phyloP scores from a whole-genome alignment of 306 rosid genomes.

The Acacia confusa region DNA sequence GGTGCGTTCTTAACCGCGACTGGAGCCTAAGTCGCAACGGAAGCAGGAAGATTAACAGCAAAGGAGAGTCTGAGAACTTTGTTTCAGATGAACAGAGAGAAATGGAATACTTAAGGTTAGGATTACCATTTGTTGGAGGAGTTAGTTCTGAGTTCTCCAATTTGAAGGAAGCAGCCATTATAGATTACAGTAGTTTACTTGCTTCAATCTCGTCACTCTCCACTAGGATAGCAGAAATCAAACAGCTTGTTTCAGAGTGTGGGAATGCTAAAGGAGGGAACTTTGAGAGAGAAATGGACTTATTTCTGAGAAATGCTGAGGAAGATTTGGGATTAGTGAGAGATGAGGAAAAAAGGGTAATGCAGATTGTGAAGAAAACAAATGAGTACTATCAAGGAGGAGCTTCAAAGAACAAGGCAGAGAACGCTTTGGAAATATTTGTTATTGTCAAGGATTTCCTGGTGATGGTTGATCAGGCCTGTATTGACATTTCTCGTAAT shows the following conservation, averaged over 20 bases:
- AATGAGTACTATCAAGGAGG: slow-evolving; percentile 87
- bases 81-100: slow-evolving; percentile 57
- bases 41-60: slow-evolving; percentile 36
- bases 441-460: slow-evolving; percentile 81
- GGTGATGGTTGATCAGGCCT: slow-evolving; percentile 83
- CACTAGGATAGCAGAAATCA: slow-evolving; percentile 39
- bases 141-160: slow-evolving; percentile 77
- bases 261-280: slow-evolving; percentile 51
- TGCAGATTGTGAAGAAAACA: slow-evolving; percentile 75
- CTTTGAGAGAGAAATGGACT: slow-evolving; percentile 68
- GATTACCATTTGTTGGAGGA: slow-evolving; percentile 90
- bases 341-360: slow-evolving; percentile 56
- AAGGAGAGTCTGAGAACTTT: slow-evolving; percentile 26
- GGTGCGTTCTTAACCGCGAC: slow-evolving; percentile 58
- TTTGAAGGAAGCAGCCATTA: slow-evolving; percentile 71
- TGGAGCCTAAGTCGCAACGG: slow-evolving; percentile 52
- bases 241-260: slow-evolving; percentile 41
- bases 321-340: slow-evolving; percentile 53
- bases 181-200: slow-evolving; percentile 57
- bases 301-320: slow-evolving; percentile 62
- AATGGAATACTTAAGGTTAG: slow-evolving; percentile 66
- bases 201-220: slow-evolving; percentile 53
- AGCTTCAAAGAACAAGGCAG: slow-evolving; percentile 57
- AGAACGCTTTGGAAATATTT: slow-evolving; percentile 68
- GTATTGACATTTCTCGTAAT: slow-evolving; percentile 73